A percentile compares a stretch with the other conserved stretches of the same genome.
Evolutionary conservation across 768 basidiomycete species (phyloP).

Genomic region (Cubamyces lactineus): DNA sequence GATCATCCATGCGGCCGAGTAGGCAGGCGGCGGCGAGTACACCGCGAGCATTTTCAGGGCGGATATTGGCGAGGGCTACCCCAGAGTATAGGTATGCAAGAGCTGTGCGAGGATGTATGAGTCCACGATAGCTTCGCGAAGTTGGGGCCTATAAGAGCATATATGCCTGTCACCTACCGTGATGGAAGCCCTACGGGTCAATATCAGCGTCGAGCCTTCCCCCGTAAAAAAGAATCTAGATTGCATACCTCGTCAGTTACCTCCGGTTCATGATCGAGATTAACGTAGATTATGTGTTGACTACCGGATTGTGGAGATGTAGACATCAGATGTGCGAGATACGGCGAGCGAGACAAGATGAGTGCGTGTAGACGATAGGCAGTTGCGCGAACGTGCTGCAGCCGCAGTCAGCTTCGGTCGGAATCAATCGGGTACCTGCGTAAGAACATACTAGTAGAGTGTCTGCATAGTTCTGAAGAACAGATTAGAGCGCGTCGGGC

Average conservation of each 20-base stretch:
- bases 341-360: conserved; percentile 86
- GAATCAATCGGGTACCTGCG: conserved; percentile 1
- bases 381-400: conserved; percentile 74
- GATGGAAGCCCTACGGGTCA: conserved; percentile 54
- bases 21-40: conserved; percentile 85
- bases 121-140: conserved; percentile 19
- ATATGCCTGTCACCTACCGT: not conserved
- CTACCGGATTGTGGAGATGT: conserved; percentile 70
- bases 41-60: conserved; percentile 79
- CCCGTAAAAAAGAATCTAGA: too few species aligned
- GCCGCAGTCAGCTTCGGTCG: conserved; percentile 4
- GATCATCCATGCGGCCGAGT: conserved; percentile 85
- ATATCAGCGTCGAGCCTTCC: not conserved
- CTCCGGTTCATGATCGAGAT: conserved; percentile 77
- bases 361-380: conserved; percentile 81
- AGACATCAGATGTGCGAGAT: conserved; percentile 86
- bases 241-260: conserved; percentile 79
- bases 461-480: conserved; percentile 75
- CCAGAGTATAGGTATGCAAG: conserved; percentile 83
- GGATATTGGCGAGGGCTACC: conserved; percentile 66
- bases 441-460: conserved; percentile 61
- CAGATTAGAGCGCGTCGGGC: not conserved
- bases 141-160: not conserved
- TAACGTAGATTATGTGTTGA: conserved; percentile 72
- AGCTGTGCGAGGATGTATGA: conserved; percentile 44